Conservation (phyloP, 345 rosid genomes). For the Bruguiera gymnorhiza region DNA sequence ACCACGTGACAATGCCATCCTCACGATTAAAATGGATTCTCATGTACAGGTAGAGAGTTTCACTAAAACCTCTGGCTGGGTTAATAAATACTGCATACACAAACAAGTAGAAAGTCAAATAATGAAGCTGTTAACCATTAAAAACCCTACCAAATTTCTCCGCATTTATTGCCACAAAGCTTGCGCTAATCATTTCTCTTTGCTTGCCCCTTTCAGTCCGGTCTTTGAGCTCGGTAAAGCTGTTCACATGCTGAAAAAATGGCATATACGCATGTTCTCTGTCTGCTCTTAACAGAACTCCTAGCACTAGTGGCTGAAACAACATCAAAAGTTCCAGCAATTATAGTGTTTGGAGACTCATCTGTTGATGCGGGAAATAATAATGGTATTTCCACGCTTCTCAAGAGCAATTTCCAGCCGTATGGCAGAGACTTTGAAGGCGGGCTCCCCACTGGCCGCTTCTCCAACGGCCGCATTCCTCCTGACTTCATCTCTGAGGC, state of each 20-base stretch:
- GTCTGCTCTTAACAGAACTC: not conserved
- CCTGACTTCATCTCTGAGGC: constrained; percentile 79
- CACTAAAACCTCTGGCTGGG: too few relatives aligned
- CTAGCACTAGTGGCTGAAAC: not conserved
- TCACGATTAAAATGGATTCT: too few relatives aligned
- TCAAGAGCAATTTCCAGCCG: constrained; percentile 69
- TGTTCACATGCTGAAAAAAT: not conserved
- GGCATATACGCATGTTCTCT: not conserved
- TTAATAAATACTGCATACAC: too few relatives aligned
- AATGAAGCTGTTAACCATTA: too few relatives aligned
- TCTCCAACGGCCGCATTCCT: constrained; percentile 69
- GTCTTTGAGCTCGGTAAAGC: not conserved
- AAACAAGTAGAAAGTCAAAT: too few relatives aligned
- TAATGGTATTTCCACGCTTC: constrained; percentile 58
- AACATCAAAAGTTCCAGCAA: constrained; percentile 41
- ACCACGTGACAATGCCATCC: too few relatives aligned
- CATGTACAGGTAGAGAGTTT: too few relatives aligned
- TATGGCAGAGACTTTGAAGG: constrained; percentile 72
- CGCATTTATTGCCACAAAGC: too few relatives aligned
- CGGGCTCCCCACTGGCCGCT: constrained; percentile 64
- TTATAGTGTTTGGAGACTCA: constrained; percentile 79
- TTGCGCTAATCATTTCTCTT: too few relatives aligned
- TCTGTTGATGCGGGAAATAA: constrained; percentile 78
- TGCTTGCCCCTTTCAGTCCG: too few relatives aligned
- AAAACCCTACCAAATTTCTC: too few relatives aligned